These are phyloP conservation scores for Xylaria hypoxylon DNA, from an alignment of 2,329 filamentous ascomycete species.

Conservation along the genomic window DNA sequence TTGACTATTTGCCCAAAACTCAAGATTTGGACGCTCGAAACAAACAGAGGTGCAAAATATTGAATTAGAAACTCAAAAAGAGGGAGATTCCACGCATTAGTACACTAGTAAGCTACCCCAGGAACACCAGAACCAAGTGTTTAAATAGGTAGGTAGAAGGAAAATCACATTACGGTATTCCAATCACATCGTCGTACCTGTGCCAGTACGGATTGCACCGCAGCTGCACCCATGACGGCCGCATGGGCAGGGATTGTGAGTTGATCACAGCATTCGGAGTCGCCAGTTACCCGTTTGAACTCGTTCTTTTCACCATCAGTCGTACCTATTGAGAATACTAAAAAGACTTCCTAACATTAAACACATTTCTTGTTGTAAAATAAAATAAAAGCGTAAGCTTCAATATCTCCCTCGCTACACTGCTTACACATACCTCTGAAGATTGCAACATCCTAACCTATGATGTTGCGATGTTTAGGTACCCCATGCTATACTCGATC, in stretches of 20 bases:
- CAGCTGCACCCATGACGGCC: slow-evolving; percentile 7
- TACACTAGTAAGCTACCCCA: slow-evolving; percentile 14
- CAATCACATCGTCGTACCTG: slow-evolving; percentile 19
- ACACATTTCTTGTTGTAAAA: too few species aligned
- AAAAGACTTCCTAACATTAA: too few species aligned
- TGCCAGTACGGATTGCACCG: slow-evolving; percentile 14
- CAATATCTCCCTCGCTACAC: neutral
- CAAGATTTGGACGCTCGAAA: neutral
- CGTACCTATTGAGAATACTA: neutral
- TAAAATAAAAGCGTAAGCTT: too few species aligned
- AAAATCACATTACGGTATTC: slow-evolving; percentile 4
- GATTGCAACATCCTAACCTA: slow-evolving; percentile 25
- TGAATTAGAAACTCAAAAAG: neutral
- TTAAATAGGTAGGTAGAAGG: slow-evolving; percentile 18
- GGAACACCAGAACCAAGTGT: slow-evolving; percentile 1
- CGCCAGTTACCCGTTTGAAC: neutral
- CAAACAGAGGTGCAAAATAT: neutral
- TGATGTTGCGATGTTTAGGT: slow-evolving; percentile 21
- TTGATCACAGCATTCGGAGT: slow-evolving; percentile 2
- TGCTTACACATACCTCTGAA: neutral
- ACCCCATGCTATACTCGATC: slow-evolving; percentile 1
- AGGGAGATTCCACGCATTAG: slow-evolving; percentile 8
- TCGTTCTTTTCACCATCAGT: too few species aligned
- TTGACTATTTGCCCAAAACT: neutral
- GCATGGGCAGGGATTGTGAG: slow-evolving; percentile 26